Conservation (phyloP, 1,284 basidiomycete species). For the Marasmius fiardii region DNA sequence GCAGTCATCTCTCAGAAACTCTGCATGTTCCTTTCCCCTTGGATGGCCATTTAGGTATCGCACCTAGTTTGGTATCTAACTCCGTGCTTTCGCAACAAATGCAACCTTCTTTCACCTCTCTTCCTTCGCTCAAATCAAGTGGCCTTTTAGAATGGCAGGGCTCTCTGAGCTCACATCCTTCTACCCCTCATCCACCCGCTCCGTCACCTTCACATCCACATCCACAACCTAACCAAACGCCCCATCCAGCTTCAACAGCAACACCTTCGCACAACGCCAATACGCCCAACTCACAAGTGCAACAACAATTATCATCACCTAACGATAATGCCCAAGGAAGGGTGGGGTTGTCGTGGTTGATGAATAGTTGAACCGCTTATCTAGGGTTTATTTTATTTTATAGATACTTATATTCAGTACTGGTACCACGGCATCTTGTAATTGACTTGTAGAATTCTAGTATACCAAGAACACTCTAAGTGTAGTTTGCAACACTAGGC, state of each 20-base stretch:
- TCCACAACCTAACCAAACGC: no score
- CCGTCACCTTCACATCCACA: background rate
- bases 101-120: conserved; percentile 26
- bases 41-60: background rate
- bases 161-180: background rate
- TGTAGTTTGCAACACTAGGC: no score
- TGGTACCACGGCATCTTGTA: background rate
- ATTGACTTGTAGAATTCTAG: background rate
- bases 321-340: background rate
- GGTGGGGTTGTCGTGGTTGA: background rate
- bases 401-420: background rate
- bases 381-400: background rate
- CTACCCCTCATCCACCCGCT: background rate
- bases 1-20: no score
- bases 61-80: background rate
- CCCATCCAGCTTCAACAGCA: background rate
- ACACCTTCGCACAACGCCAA: background rate
- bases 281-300: background rate
- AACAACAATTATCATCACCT: background rate
- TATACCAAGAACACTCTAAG: no score
- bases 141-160: conserved; percentile 53
- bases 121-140: conserved; percentile 71
- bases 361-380: background rate
- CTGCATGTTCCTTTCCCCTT: background rate
- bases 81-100: background rate